phyloP scores from a whole-genome alignment of 2,329 filamentous ascomycete genomes.

The Periconia sp. region DNA sequence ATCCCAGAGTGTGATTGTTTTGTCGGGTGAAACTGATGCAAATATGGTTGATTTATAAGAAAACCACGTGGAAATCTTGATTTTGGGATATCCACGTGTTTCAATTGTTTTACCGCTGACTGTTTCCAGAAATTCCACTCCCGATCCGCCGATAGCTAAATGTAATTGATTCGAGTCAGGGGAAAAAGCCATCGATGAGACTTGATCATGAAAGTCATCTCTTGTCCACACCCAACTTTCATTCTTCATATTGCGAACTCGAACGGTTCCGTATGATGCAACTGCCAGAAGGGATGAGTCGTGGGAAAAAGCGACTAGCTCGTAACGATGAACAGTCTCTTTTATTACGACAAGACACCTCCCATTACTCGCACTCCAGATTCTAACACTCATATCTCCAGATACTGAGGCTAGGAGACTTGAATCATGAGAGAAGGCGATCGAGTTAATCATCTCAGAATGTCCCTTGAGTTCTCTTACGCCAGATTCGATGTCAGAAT shows the following conservation, averaged over 20 bases:
- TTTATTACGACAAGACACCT: neutral
- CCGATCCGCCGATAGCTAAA: too few species aligned
- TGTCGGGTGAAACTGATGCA: neutral
- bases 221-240: neutral
- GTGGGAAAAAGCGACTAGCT: too few species aligned
- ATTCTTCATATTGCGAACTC: neutral
- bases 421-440: neutral
- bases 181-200: neutral
- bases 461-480: neutral
- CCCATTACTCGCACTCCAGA: neutral
- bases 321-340: too few species aligned
- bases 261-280: neutral
- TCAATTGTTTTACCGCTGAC: too few species aligned
- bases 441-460: neutral
- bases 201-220: neutral
- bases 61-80: neutral
- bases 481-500: too few species aligned
- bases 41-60: neutral
- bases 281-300: too few species aligned
- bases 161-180: neutral
- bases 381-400: neutral
- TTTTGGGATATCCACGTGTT: too few species aligned
- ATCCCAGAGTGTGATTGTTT: neutral
- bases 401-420: neutral
- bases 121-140: too few species aligned